These are phyloP conservation scores for Erysimum cheiranthoides DNA, from an alignment of 345 rosid genomes.

Conservation along the genomic window DNA sequence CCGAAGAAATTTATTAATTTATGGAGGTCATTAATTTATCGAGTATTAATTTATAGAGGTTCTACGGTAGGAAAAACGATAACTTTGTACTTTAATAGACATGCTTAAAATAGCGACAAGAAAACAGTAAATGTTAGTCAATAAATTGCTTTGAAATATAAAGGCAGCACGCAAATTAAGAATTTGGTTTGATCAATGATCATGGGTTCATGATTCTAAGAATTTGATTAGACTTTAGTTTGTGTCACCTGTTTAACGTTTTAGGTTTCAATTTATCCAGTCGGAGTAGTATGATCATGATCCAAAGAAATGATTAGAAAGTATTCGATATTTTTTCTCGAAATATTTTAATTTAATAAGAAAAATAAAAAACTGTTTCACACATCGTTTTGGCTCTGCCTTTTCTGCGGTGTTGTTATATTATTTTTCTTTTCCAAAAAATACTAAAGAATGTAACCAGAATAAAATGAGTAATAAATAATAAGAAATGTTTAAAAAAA, in stretches of 20 bases:
- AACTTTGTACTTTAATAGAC: background rate
- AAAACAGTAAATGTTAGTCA: conserved; percentile 10
- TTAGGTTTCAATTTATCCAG: background rate
- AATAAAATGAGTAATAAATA: conserved; percentile 25
- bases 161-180: conserved; percentile 8
- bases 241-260: background rate
- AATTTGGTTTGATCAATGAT: background rate
- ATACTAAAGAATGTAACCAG: background rate
- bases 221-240: background rate
- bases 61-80: too few species aligned
- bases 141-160: conserved; percentile 14
- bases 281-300: conserved; percentile 1
- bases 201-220: background rate
- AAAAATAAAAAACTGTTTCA: background rate
- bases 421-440: background rate
- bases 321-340: background rate
- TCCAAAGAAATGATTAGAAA: background rate
- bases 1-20: too few species aligned
- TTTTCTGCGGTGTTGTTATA: background rate
- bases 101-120: conserved; percentile 2
- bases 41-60: too few species aligned
- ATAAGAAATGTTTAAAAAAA: background rate
- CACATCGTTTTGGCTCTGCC: conserved; percentile 3
- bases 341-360: background rate
- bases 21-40: too few species aligned